These are phyloP conservation scores for Chlorella sp. DNA, from an alignment of 139 green algal species.

Conservation along the genomic window DNA sequence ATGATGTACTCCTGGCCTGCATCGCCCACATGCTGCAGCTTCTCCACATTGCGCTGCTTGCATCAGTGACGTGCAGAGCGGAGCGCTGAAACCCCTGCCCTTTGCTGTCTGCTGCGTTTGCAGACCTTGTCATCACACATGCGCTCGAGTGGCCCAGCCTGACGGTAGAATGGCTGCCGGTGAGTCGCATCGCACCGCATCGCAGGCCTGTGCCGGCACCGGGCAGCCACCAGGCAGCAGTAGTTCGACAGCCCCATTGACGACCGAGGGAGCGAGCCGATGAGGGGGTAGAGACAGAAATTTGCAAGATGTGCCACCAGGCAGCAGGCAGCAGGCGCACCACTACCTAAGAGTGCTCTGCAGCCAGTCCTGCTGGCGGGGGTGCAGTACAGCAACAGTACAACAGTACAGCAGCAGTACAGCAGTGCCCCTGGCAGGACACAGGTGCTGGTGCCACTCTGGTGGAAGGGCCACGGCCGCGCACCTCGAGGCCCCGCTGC, in stretches of 20 bases:
- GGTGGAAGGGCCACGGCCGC: no score
- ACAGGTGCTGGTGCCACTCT: no score
- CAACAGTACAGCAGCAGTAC: no score
- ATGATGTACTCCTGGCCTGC: background rate
- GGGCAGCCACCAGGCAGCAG: background rate
- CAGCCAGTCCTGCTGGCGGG: no score
- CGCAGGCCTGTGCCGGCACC: background rate
- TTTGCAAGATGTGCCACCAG: no score
- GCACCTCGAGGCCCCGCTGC: no score
- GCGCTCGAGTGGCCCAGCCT: constrained; percentile 98
- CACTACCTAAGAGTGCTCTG: background rate
- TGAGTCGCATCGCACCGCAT: constrained; percentile 47
- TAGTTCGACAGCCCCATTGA: no score
- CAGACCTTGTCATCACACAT: constrained; percentile 99
- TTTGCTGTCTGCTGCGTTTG: background rate
- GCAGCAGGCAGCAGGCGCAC: background rate
- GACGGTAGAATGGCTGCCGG: constrained; percentile 98
- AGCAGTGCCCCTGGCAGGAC: no score
- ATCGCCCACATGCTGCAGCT: background rate
- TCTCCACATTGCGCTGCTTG: background rate
- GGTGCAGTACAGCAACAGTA: no score
- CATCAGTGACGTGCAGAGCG: no score
- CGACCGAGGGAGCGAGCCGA: no score
- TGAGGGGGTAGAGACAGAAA: no score
- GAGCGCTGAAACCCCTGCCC: background rate